A percentile compares a stretch with the other conserved stretches of the same genome.
Evolutionary conservation across 352 stramenopile genomes (phyloP).

Genomic region (Saprolegnia diclina): DNA sequence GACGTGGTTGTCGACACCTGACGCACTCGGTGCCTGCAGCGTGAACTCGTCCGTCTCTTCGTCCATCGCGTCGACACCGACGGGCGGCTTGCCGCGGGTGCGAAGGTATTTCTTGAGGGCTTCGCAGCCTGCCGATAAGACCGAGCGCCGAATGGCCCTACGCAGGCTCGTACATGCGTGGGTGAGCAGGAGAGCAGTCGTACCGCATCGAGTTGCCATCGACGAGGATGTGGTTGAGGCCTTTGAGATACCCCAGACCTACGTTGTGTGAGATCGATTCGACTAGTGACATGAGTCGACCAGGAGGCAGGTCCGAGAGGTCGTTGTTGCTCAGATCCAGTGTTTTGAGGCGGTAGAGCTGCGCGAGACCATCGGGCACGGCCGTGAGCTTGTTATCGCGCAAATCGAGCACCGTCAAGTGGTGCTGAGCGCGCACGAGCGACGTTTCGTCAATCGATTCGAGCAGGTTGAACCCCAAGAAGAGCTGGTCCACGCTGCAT

Average conservation of each 20-base stretch:
- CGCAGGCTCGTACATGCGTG: not conserved
- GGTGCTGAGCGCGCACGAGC: constrained; percentile 39
- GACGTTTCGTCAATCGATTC: constrained; percentile 39
- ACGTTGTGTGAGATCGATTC: not conserved
- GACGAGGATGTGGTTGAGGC: constrained; percentile 68
- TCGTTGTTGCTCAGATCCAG: constrained; percentile 67
- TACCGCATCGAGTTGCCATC: constrained; percentile 67
- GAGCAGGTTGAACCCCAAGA: constrained; percentile 51
- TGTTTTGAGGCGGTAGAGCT: constrained; percentile 39
- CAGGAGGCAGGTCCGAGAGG: constrained; percentile 37
- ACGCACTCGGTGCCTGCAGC: constrained; percentile 18
- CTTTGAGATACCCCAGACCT: constrained; percentile 63
- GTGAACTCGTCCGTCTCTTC: constrained; percentile 55
- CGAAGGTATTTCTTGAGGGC: constrained; percentile 79
- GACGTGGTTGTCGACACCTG: constrained; percentile 33
- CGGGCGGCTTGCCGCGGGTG: constrained; percentile 51
- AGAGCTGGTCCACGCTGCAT: constrained; percentile 48
- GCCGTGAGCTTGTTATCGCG: constrained; percentile 46
- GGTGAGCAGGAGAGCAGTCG: not conserved
- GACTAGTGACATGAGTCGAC: constrained; percentile 18
- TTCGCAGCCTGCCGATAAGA: constrained; percentile 61
- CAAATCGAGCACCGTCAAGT: constrained; percentile 54
- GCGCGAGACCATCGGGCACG: constrained; percentile 40
- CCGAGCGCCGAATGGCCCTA: constrained; percentile 50
- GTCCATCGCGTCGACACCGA: constrained; percentile 47